Percentiles rank a stretch among this genome's conserved stretches.
phyloP scores from a whole-genome alignment of 2,329 filamentous ascomycete genomes.

The Rhynchosporium agropyri region DNA sequence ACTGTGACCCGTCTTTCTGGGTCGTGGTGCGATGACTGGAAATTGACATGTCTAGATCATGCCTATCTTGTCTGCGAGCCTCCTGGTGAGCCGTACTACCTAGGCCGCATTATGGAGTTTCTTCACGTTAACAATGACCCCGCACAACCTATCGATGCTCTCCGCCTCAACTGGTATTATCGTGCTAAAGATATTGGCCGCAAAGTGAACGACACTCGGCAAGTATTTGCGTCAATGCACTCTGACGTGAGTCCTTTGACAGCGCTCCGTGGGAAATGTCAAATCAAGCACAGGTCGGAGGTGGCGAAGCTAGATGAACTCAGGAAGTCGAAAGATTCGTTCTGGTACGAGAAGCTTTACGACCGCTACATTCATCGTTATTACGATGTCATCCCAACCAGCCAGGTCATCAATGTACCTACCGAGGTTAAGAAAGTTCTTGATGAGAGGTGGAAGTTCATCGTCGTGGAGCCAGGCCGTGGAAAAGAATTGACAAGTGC shows the following conservation, averaged over 20 bases:
- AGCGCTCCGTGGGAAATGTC: constrained; percentile 89
- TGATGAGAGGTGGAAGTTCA: constrained; percentile 94
- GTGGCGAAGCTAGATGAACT: constrained; percentile 82
- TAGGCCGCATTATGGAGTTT: constrained; percentile 98
- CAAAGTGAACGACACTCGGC: constrained; percentile 85
- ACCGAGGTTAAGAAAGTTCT: constrained; percentile 93
- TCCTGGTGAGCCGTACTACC: constrained; percentile 95
- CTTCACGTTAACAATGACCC: constrained; percentile 77
- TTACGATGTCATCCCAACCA: constrained; percentile 94
- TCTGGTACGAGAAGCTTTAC: constrained; percentile 97
- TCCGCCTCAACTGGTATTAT: constrained; percentile 98
- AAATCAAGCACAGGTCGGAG: constrained; percentile 85
- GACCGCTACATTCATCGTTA: constrained; percentile 98
- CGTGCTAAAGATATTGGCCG: constrained; percentile 93
- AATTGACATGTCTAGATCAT: constrained; percentile 59
- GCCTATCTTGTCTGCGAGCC: constrained; percentile 97
- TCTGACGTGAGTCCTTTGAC: constrained; percentile 93
- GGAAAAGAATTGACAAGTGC: constrained; percentile 95
- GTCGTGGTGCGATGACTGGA: background rate
- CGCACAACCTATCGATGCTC: constrained; percentile 74
- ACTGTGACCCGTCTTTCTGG: background rate
- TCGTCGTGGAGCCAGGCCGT: constrained; percentile 89
- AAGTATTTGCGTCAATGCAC: constrained; percentile 97
- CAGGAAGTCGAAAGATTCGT: constrained; percentile 81
- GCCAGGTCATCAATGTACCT: constrained; percentile 93